A percentile compares a stretch with the other conserved stretches of the same genome.
Evolutionary conservation across 768 basidiomycete genomes (phyloP).

Genomic region (Wakefieldia striispora): DNA sequence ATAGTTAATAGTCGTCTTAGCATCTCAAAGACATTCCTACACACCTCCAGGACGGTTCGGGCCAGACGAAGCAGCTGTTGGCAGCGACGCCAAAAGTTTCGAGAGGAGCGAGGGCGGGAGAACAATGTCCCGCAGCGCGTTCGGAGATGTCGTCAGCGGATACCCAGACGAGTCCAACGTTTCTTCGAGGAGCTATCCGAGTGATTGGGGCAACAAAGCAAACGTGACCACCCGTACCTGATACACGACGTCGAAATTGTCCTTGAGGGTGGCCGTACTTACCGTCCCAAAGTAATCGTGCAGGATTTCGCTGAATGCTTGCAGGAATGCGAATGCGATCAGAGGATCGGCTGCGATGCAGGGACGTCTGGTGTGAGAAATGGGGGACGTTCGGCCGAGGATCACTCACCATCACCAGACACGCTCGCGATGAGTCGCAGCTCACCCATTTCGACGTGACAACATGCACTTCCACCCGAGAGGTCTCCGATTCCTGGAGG

Average conservation of each 20-base stretch:
- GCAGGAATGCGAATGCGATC: constrained; percentile 85
- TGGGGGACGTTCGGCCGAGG: background rate
- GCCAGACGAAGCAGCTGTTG: constrained; percentile 23
- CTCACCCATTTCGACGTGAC: constrained; percentile 76
- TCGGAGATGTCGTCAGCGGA: constrained; percentile 87
- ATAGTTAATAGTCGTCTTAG: background rate
- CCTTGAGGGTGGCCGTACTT: constrained; percentile 74
- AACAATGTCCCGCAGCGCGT: constrained; percentile 90
- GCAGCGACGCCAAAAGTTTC: constrained; percentile 52
- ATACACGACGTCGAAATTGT: constrained; percentile 94
- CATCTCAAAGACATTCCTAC: background rate
- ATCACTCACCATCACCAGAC: constrained; percentile 70
- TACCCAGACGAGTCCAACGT: constrained; percentile 92
- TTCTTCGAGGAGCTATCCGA: constrained; percentile 80
- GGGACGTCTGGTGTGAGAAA: background rate
- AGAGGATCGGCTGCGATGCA: constrained; percentile 72
- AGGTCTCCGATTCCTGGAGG: constrained; percentile 40
- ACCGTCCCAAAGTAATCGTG: constrained; percentile 87
- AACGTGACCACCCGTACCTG: constrained; percentile 51
- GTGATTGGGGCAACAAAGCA: background rate
- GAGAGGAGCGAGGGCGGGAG: constrained; percentile 85
- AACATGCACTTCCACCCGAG: constrained; percentile 65
- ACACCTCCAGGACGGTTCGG: constrained; percentile 30
- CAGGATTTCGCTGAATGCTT: constrained; percentile 81
- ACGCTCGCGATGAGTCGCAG: constrained; percentile 78